A percentile compares a stretch with the other conserved stretches of the same genome.
Conservation (phyloP, 495 filamentous ascomycete genomes). For the Pyrenula massariospora region DNA sequence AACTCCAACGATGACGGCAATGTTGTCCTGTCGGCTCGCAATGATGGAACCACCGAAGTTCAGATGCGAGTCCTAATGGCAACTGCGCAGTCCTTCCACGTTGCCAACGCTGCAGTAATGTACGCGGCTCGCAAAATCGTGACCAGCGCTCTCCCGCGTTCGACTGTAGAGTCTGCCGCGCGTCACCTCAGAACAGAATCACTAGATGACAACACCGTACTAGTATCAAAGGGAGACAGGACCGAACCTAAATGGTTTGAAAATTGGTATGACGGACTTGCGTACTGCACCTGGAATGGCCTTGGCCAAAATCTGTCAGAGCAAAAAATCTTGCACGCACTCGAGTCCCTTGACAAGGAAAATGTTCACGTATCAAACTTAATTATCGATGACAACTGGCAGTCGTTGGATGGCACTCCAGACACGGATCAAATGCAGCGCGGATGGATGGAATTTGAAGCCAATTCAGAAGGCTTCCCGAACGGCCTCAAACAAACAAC, state of each 20-base stretch:
- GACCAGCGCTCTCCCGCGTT: constrained; percentile 13
- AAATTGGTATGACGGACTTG: constrained; percentile 78
- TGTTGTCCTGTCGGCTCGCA: constrained; percentile 57
- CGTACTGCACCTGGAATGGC: constrained; percentile 87
- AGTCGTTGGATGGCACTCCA: constrained; percentile 56
- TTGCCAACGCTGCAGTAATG: constrained; percentile 67
- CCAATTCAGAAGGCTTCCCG: constrained; percentile 70
- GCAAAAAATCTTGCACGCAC: constrained; percentile 61
- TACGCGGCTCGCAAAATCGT: constrained; percentile 73
- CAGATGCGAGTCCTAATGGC: constrained; percentile 58
- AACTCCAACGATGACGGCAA: constrained; percentile 53
- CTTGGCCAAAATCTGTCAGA: constrained; percentile 74
- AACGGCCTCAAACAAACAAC: constrained; percentile 61
- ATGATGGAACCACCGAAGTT: constrained; percentile 45
- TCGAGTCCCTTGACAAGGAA: constrained; percentile 57
- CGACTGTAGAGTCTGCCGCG: constrained; percentile 1
- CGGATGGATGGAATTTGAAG: constrained; percentile 66
- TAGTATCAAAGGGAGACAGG: constrained; percentile 31
- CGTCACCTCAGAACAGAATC: constrained; percentile 14
- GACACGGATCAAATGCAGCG: constrained; percentile 32
- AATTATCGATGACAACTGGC: constrained; percentile 97
- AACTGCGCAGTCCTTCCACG: constrained; percentile 64
- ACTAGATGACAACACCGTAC: constrained; percentile 23
- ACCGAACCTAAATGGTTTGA: constrained; percentile 63
- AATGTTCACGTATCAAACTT: constrained; percentile 68